Evolutionary conservation across 768 basidiomycete species (phyloP).

Genomic region (Boletus rubroflammeus): DNA sequence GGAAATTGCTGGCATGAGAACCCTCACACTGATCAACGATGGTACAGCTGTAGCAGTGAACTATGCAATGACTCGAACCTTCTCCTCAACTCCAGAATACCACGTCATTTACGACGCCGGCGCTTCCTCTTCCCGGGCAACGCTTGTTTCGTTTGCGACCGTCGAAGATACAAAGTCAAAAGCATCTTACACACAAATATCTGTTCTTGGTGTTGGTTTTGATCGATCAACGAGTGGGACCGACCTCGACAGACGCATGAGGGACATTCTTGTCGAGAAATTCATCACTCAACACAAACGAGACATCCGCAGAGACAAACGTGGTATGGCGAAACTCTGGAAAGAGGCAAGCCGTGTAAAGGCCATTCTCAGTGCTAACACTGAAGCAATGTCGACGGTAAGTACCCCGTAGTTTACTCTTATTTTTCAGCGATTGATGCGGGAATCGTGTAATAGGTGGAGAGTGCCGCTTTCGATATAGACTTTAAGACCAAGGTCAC

Average conservation of each 20-base stretch:
- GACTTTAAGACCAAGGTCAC: conserved; percentile 83
- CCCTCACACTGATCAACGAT: conserved; percentile 85
- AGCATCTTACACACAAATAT: conserved; percentile 61
- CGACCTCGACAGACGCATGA: conserved; percentile 79
- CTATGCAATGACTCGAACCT: conserved; percentile 94
- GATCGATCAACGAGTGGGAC: conserved; percentile 74
- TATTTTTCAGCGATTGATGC: background rate
- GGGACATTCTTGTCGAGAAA: conserved; percentile 71
- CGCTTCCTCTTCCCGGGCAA: conserved; percentile 75
- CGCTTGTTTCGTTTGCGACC: conserved; percentile 63
- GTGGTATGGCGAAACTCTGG: conserved; percentile 90
- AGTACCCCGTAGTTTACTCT: conserved; percentile 19
- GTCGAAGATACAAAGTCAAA: conserved; percentile 48
- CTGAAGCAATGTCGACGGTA: conserved; percentile 70
- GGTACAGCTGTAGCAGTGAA: conserved; percentile 95
- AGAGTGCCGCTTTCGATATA: conserved; percentile 85
- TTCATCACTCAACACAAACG: conserved; percentile 71
- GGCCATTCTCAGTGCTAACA: conserved; percentile 89
- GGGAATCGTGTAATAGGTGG: conserved; percentile 50
- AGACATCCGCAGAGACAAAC: conserved; percentile 68
- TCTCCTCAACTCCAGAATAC: conserved; percentile 65
- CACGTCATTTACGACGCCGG: conserved; percentile 96
- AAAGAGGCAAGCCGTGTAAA: conserved; percentile 93
- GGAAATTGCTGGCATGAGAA: conserved; percentile 83
- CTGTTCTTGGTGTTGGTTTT: conserved; percentile 78